These are phyloP conservation scores for Aspergillus niger DNA, from an alignment of 2,329 filamentous ascomycete species.

Conservation along the genomic window DNA sequence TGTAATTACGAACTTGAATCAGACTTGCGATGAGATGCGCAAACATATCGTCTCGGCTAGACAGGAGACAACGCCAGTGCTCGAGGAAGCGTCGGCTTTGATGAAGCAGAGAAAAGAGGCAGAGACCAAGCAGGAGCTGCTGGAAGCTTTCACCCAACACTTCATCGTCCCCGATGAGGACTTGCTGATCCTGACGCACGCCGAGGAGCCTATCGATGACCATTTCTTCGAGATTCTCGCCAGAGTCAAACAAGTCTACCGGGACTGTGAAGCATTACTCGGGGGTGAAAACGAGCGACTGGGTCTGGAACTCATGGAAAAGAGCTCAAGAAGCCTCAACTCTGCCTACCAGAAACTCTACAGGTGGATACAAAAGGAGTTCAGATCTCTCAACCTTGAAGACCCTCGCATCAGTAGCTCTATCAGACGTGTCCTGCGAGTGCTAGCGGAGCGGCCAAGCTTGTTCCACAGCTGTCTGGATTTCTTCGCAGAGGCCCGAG, in stretches of 20 bases:
- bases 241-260: conserved; percentile 82
- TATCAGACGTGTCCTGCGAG: conserved; percentile 79
- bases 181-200: conserved; percentile 70
- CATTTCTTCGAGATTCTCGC: conserved; percentile 76
- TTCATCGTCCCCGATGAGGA: conserved; percentile 86
- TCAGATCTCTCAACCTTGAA: conserved; percentile 88
- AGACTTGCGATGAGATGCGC: conserved; percentile 78
- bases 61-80: conserved; percentile 69
- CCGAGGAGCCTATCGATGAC: conserved; percentile 80
- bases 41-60: conserved; percentile 74
- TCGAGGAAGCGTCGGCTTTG: conserved; percentile 75
- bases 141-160: conserved; percentile 75
- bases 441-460: conserved; percentile 84
- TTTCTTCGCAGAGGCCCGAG: conserved; percentile 86
- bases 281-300: conserved; percentile 87
- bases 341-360: conserved; percentile 93
- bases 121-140: conserved; percentile 76
- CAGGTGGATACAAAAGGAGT: conserved; percentile 90
- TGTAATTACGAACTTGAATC: conserved; percentile 76
- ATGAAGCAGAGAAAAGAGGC: conserved; percentile 72
- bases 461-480: conserved; percentile 93
- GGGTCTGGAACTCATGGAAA: conserved; percentile 87
- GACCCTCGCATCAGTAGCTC: conserved; percentile 88
- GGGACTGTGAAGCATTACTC: conserved; percentile 84
- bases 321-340: conserved; percentile 83